Base-by-base conservation (phyloP, 2,329 filamentous ascomycete species). In the Clarireedia paspali region DNA sequence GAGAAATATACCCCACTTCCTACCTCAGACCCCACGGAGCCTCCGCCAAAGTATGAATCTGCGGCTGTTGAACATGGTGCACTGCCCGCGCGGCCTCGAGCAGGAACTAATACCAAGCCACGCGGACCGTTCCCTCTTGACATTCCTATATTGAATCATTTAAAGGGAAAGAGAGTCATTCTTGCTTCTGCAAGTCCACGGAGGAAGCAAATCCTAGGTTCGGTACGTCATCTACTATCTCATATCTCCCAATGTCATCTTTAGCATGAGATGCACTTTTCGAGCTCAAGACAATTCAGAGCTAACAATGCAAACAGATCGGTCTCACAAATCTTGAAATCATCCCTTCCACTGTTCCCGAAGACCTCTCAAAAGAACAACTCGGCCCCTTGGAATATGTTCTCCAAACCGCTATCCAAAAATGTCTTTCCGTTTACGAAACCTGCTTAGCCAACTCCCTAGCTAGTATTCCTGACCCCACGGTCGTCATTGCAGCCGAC, bases 311-410 rank as follows among this genome's bases (percentile, higher is more conserved):
- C 3, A 30, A 50, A 71, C 70, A 91, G 80, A 80, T 96, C 58
- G 91, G 91, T 62, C 81, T 97, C 10, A 80, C 77, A 2, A 85
- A 91, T 67, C 73, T 96, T 67, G 91, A 97, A 72, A 82, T 96
- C 66, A 79, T 86, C 59, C 90, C 94, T 15, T 96, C 90, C 44
- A 84, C 80, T 53, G 85, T 89, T 62, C 86, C 89, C 52, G 94
- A 99, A 74, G 81, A 97, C 74, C 81, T 96, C 54, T 81, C 89
- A 65, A 96, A 97, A 71, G 71, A 74, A 6, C 70, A 73, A 2
- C 80, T 92, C 57, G 83, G 85, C 0, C 89, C 94, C 1, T 88
- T 89, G 70, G 91, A 95, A 74, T 99, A 99, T 74, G 94, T 96
- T 20, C 78, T 91, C 14, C 83, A 85, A 56, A 99, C 94, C 2